Evolutionary conservation across 1,284 basidiomycete genomes (phyloP).

Genomic region (Cutaneotrichosporon sp.): DNA sequence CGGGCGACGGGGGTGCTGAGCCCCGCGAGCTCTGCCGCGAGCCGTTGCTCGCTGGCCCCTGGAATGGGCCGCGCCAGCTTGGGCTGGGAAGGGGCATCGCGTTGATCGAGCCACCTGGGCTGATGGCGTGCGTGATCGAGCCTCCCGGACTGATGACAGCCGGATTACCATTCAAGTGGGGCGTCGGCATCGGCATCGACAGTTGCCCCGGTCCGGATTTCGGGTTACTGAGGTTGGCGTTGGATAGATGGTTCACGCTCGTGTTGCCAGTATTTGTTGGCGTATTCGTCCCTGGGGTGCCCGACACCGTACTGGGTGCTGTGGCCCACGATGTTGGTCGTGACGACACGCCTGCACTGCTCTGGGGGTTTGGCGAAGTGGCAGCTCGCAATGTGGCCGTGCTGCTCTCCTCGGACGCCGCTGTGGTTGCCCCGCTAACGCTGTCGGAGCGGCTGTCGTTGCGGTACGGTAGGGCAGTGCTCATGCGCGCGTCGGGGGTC

Average conservation of each 20-base stretch:
- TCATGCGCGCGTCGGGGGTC: background rate
- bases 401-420: background rate
- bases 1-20: slow-evolving; percentile 40
- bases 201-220: background rate
- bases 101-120: background rate
- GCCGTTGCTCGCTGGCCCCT: slow-evolving; percentile 35
- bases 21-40: slow-evolving; percentile 48
- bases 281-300: background rate
- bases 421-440: background rate
- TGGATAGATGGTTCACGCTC: background rate
- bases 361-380: background rate
- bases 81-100: slow-evolving; percentile 17
- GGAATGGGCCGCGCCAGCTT: slow-evolving; percentile 38
- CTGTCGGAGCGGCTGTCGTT: slow-evolving; percentile 4
- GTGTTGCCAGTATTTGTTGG: background rate
- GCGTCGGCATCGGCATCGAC: slow-evolving; percentile 12
- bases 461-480: background rate
- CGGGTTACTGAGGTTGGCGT: background rate
- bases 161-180: slow-evolving; percentile 12
- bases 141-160: background rate
- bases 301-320: background rate
- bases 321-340: slow-evolving; percentile 6
- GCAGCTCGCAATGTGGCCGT: background rate
- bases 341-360: background rate
- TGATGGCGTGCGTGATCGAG: slow-evolving; percentile 1